A percentile compares a stretch with the other conserved stretches of the same genome.
Conservation (phyloP, 495 filamentous ascomycete species). For the Xylona heveae region DNA sequence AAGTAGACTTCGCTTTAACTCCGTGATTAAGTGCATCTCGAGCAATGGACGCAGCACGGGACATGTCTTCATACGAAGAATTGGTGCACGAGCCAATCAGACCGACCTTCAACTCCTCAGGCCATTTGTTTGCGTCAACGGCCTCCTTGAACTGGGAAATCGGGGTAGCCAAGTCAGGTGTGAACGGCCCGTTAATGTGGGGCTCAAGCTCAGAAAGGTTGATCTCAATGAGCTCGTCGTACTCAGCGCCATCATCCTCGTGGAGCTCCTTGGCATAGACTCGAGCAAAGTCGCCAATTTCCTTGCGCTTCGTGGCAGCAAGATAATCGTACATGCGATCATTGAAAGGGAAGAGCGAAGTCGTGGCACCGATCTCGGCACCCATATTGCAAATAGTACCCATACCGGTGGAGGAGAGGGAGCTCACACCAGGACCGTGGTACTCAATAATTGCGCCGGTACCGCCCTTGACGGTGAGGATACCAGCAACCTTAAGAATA, state of each 20-base stretch:
- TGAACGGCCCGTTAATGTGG: conserved; percentile 98
- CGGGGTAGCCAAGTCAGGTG: conserved; percentile 94
- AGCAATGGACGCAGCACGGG: conserved; percentile 82
- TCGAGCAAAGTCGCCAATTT: conserved; percentile 79
- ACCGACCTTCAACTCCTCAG: conserved; percentile 92
- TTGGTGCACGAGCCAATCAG: conserved; percentile 98
- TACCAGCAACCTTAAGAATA: conserved; percentile 94
- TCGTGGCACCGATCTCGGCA: conserved; percentile 91
- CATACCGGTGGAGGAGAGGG: conserved; percentile 40
- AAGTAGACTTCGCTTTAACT: conserved; percentile 79
- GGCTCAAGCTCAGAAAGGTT: conserved; percentile 90
- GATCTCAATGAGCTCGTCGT: conserved; percentile 91
- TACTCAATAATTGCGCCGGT: conserved; percentile 97
- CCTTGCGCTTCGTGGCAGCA: conserved; percentile 69
- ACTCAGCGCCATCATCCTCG: conserved; percentile 85
- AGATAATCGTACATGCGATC: conserved; percentile 96
- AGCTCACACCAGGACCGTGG: conserved; percentile 64
- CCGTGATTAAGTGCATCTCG: conserved; percentile 87
- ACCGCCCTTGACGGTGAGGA: conserved; percentile 93
- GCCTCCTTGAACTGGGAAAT: conserved; percentile 95
- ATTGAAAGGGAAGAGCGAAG: conserved; percentile 97
- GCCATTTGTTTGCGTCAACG: conserved; percentile 87
- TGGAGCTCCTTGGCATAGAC: conserved; percentile 67
- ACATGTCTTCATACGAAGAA: conserved; percentile 99
- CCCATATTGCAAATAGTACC: conserved; percentile 60